These are phyloP conservation scores for Chlamydomonas schloesseri DNA, from an alignment of 139 green algal species.

Conservation along the genomic window DNA sequence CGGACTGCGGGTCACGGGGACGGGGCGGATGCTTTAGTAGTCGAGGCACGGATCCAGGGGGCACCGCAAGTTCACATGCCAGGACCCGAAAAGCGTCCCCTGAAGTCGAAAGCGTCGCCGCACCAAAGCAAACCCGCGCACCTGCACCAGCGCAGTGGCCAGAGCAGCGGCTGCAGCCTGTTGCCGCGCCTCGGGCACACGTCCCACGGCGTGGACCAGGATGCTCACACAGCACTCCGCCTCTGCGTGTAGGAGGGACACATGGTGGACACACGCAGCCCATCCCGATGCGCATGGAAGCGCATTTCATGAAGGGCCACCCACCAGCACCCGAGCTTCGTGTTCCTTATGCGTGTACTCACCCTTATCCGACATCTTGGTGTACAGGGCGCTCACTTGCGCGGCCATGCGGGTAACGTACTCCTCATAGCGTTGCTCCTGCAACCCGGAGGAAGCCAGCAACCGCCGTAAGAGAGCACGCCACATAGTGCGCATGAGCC, in stretches of 20 bases:
- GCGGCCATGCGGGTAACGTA: slow-evolving; percentile 13
- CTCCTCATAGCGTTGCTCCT: slow-evolving; percentile 33
- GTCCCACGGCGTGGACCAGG: slow-evolving; percentile 46
- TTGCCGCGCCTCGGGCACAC: slow-evolving; percentile 14
- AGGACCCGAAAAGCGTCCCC: no score
- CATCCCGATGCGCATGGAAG: no score
- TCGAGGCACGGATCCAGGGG: no score
- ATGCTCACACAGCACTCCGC: slow-evolving; percentile 55
- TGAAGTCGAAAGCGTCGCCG: no score
- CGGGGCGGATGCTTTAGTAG: no score
- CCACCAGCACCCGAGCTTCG: no score
- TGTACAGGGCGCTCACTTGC: slow-evolving; percentile 12
- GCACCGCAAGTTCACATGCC: no score
- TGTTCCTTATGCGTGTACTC: no score
- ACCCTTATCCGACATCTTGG: slow-evolving; percentile 51
- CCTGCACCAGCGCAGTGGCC: slow-evolving; percentile 27
- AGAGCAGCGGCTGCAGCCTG: neutral
- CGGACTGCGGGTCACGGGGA: slow-evolving; percentile 21
- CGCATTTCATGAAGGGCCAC: no score
- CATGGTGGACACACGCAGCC: no score
- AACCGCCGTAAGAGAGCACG: no score
- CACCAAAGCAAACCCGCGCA: neutral
- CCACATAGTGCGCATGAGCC: no score
- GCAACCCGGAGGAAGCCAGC: neutral
- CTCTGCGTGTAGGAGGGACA: slow-evolving; percentile 26